Evolutionary conservation across 208 protist genomes (phyloP), one percentile per base, ranked within the genome.

Genomic region (Porcisia hertigi): DNA sequence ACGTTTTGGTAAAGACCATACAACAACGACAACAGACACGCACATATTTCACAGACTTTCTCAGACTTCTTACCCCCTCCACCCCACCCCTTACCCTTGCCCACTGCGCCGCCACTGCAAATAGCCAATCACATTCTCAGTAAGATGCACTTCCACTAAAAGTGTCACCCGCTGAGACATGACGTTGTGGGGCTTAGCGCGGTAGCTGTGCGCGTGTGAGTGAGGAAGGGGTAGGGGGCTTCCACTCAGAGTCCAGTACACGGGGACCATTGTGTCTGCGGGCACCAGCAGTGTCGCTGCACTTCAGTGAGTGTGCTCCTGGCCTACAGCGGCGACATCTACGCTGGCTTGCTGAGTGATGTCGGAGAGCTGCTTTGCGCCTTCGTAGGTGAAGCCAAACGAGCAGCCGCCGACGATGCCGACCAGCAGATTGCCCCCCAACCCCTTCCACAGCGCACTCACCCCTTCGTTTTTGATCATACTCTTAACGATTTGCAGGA

Each of bases 331-430:
- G 45, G 39, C 39, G 43, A 41, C 41, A 7, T 45, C 36, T 3
- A 12, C 45, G 39, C 64, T 34, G 8, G 47, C 43, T 23, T 0
- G 45, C 43, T 85, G 62, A 7, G 81, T 82, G 52, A 81, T 92
- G 75, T 96, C 92, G 11, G 92, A 94, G 63, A 96, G 86, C 75
- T 94, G 75, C 71, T 93, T 93, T 1, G 86, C 86, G 71, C 88
- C 89, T 75, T 96, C 92, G 75, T 96, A 96, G 16, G 89, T 91
- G 72, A 92, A 73, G 34, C 89, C 92, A 77, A 96, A 96, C 2
- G 87, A 88, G 49, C 84, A 91, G 20, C 92, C 92, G 36, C 89
- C 92, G 34, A 93, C 59, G 34, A 86, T 82, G 11, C 75, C 86
- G 23, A 92, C 83, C 49, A 94, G 82, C 34, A 96, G 71, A 67